Evolutionary conservation across 768 basidiomycete species (phyloP).

Genomic region (Boletellus ananas): DNA sequence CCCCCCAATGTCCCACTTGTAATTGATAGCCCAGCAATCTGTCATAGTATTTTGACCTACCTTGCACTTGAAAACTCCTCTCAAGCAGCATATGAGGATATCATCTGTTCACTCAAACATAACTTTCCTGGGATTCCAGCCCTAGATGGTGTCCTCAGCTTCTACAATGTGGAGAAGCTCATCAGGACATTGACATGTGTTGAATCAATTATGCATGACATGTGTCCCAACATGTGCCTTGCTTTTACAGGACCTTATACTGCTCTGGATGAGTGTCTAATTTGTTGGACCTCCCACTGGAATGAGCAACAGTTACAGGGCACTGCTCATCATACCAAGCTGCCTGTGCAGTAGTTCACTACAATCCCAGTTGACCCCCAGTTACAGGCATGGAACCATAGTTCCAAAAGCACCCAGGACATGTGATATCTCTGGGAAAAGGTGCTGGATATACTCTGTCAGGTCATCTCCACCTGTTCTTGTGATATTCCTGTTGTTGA

Average conservation of each 20-base stretch:
- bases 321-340: conserved; percentile 5
- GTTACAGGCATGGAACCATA: conserved; percentile 36
- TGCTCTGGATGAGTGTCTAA: conserved; percentile 26
- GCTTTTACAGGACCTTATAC: conserved; percentile 39
- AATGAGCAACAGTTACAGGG: conserved; percentile 5
- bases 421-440: conserved; percentile 29
- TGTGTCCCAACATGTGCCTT: conserved; percentile 41
- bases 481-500: neutral
- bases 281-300: conserved; percentile 32
- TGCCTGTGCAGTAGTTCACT: conserved; percentile 30
- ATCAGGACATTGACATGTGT: conserved; percentile 25
- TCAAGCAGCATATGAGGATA: neutral
- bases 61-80: neutral
- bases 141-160: neutral
- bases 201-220: conserved; percentile 32
- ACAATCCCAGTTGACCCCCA: conserved; percentile 43
- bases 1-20: neutral
- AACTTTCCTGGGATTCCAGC: neutral
- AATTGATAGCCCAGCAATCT: neutral
- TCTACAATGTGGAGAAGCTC: conserved; percentile 7
- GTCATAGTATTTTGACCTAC: neutral
- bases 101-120: neutral
- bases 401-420: conserved; percentile 14
- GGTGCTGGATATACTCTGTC: neutral
- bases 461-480: neutral